These are phyloP conservation scores for Aspergillus novoparasiticus DNA, from an alignment of 2,329 filamentous ascomycete genomes.

Conservation along the genomic window DNA sequence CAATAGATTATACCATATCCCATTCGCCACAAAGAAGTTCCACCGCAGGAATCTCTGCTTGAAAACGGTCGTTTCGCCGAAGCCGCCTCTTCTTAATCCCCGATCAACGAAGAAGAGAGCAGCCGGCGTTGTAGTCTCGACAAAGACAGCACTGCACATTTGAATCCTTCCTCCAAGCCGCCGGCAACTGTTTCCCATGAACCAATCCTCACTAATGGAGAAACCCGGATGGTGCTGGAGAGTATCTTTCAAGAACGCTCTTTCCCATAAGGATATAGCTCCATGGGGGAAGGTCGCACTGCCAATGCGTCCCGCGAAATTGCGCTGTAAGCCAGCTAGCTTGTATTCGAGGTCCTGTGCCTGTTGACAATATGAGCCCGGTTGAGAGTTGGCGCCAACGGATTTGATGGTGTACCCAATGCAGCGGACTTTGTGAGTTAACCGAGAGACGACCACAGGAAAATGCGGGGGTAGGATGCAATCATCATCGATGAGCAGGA, in stretches of 20 bases:
- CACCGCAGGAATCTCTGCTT: conserved; percentile 54
- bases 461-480: conserved; percentile 52
- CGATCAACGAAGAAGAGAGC: conserved; percentile 45
- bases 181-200: conserved; percentile 53
- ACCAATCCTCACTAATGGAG: conserved; percentile 56
- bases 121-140: conserved; percentile 54
- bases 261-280: conserved; percentile 54
- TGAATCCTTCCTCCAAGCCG: conserved; percentile 49
- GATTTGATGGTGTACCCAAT: conserved; percentile 55
- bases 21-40: conserved; percentile 57
- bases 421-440: conserved; percentile 46
- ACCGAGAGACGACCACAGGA: conserved; percentile 49
- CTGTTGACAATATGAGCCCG: conserved; percentile 46
- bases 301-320: conserved; percentile 49
- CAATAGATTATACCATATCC: conserved; percentile 51
- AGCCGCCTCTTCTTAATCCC: conserved; percentile 48
- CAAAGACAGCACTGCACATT: conserved; percentile 55
- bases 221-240: conserved; percentile 55
- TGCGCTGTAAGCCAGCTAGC: conserved; percentile 50
- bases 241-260: conserved; percentile 48
- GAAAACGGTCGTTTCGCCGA: conserved; percentile 58
- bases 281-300: conserved; percentile 55
- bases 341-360: conserved; percentile 59
- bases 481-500: conserved; percentile 55
- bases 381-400: conserved; percentile 39